Evolutionary conservation across 1,284 basidiomycete species (phyloP), one percentile per base, ranked within the genome.

Genomic region (Apiotrichum akiyoshidainum): DNA sequence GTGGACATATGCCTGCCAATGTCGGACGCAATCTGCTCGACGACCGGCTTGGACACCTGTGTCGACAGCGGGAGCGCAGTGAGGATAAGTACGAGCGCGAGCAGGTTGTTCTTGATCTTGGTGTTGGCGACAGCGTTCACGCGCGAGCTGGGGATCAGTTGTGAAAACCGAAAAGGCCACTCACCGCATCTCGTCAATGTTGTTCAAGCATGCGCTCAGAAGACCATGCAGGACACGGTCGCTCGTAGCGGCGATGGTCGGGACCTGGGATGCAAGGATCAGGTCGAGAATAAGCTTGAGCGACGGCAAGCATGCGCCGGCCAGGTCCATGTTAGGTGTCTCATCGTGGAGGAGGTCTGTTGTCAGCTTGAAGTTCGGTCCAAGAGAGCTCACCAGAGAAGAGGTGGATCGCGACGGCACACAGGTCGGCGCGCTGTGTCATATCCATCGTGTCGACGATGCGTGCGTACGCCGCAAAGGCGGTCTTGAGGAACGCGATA

Each of bases 101-200:
- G 79, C 58, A 98, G 82, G 76, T 96, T 97, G 74, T 88, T 91
- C 78, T 92, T 94, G 74, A 90, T 83, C 79, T 97, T 97, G 76
- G 87, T 85, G 10, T 83, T 79, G 2, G 89, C 89, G 12, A 89
- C 85, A 0, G 82, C 68, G 5, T 93, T 94, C 59, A 87, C 83
- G 48, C 92, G 85, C 11, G 89, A 86, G 56, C 92, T 93, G 67
- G 46, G 40, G 21, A n/a, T 33, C 41, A 50, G 46, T 34, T 19
- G 19, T 14, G 31, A 35, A n/a, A 14, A 22, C 6, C 40, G n/a
- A 33, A 5, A 31, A 17, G 9, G 40, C 13, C 12, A 77, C 85
- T 63, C 55, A 92, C 91, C 91, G 85, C 87, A 96, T 91, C 63
- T 89, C 91, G 66, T 97, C 92, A 22, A 97, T 83, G 68, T 93